Evolutionary conservation across 345 rosid genomes (phyloP), one percentile per base, ranked within the genome.

Genomic region (Arabis alpina): DNA sequence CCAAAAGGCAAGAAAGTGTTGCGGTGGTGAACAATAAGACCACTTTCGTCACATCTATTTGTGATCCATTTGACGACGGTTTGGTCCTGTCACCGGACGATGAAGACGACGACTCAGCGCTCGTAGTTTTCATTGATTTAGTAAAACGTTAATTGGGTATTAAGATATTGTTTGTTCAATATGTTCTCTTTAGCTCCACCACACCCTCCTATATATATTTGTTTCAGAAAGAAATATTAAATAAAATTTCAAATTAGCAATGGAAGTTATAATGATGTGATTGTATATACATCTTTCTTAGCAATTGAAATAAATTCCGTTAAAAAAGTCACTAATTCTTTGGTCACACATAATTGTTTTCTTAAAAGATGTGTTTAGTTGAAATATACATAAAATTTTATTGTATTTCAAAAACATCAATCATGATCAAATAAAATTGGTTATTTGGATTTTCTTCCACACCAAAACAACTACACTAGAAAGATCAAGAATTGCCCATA

Each of bases 21-120:
- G 8, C 40, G 40, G 40, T 36, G 40, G 40, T 36, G 40, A 36
- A 36, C 40, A 36, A 8, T 10, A 36, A 36, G 10, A 36, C 40
- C 40, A 36, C 40, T 36, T 6, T 36, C 10, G 40, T 36, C 40
- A 36, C 10, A 60, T 60, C 50, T 60, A 50, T 42, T 43, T 60
- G 51, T 57, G 47, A 39, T 60, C 37, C 50, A 8, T n/a, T 60
- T 60, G 65, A 42, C 5, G 39, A 11, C 39, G 24, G 37, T 19
- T 57, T 57, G 63, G 63, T 6, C 19, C 2, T 36, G 28, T 56
- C 63, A 10, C 32, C 40, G 8, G 37, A 34, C 6, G 37, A 34
- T 7, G 65, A 34, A 2, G 65, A 60, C 27, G 36, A n/a, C 9
- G 24, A 60, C 2, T 60, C 65, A 4, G 65, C 16, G 44, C 44